Evolutionary conservation across 805 yeast species (phyloP).

Genomic region (Ogataea corticis): DNA sequence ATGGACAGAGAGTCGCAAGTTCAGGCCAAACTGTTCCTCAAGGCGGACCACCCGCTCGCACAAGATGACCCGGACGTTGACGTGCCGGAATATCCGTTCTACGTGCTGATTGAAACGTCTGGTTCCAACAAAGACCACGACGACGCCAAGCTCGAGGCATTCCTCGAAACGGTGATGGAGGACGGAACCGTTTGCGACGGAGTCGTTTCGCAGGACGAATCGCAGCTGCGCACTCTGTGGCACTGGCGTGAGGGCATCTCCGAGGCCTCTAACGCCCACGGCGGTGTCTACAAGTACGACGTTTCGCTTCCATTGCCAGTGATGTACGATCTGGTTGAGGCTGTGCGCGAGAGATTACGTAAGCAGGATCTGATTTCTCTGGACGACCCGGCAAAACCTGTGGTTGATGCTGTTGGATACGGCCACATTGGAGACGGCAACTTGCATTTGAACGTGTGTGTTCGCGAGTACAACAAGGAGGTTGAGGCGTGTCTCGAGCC

Average conservation of each 20-base stretch:
- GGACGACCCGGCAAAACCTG: slow-evolving; percentile 66
- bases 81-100: slow-evolving; percentile 72
- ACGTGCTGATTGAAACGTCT: slow-evolving; percentile 90
- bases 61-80: slow-evolving; percentile 46
- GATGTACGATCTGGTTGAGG: slow-evolving; percentile 80
- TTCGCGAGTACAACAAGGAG: slow-evolving; percentile 73
- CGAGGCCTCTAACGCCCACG: slow-evolving; percentile 80
- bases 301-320: slow-evolving; percentile 86
- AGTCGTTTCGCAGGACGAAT: slow-evolving; percentile 92
- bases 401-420: slow-evolving; percentile 87
- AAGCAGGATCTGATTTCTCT: slow-evolving; percentile 62
- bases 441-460: slow-evolving; percentile 89
- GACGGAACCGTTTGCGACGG: slow-evolving; percentile 87
- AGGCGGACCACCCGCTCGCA: slow-evolving; percentile 66
- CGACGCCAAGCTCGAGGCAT: slow-evolving; percentile 81
- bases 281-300: slow-evolving; percentile 97
- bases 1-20: slow-evolving; percentile 78
- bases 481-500: slow-evolving; percentile 89
- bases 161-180: slow-evolving; percentile 84
- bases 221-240: slow-evolving; percentile 85
- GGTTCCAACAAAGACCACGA: slow-evolving; percentile 95
- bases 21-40: slow-evolving; percentile 61
- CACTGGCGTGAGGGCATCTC: slow-evolving; percentile 94
- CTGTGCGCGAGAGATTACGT: slow-evolving; percentile 59
- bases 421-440: slow-evolving; percentile 99